Evolutionary conservation across 2,329 filamentous ascomycete species (phyloP).

Genomic region (Cladophialophora carrionii): DNA sequence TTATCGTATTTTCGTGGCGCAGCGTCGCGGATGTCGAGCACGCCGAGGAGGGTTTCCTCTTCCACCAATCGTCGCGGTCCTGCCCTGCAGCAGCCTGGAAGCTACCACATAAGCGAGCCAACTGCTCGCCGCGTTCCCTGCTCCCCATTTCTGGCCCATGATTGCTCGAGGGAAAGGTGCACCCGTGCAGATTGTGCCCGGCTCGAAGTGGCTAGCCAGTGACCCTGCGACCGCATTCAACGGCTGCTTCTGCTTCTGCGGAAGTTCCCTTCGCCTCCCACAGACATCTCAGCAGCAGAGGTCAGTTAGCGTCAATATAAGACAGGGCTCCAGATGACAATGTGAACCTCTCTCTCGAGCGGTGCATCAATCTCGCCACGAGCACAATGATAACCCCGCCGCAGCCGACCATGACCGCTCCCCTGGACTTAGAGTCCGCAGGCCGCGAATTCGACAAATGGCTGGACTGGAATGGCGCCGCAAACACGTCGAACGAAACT

Average conservation of each 20-base stretch:
- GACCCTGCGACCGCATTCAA: slow-evolving; percentile 9
- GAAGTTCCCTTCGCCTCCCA: slow-evolving; percentile 14
- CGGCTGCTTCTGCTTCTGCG: neutral
- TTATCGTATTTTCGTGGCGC: slow-evolving; percentile 22
- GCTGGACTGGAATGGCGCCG: slow-evolving; percentile 37
- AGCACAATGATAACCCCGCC: slow-evolving; percentile 21
- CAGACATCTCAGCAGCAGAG: slow-evolving; percentile 1
- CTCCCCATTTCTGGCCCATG: slow-evolving; percentile 6
- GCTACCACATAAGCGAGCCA: slow-evolving; percentile 12
- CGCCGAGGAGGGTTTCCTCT: slow-evolving; percentile 15
- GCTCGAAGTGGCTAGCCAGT: slow-evolving; percentile 18
- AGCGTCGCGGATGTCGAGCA: slow-evolving; percentile 9
- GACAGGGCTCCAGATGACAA: neutral
- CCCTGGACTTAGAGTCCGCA: slow-evolving; percentile 28
- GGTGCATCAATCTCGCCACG: neutral
- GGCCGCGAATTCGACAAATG: slow-evolving; percentile 39
- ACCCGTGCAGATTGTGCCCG: slow-evolving; percentile 16
- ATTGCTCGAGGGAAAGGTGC: slow-evolving; percentile 2
- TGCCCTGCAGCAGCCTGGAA: slow-evolving; percentile 6
- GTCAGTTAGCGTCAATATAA: slow-evolving; percentile 3
- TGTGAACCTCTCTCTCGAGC: neutral
- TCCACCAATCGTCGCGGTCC: slow-evolving; percentile 12
- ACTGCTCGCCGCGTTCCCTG: neutral
- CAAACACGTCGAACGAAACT: slow-evolving; percentile 16
- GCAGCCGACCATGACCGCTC: slow-evolving; percentile 24